Conservation (phyloP, 169 alveolate species). For the Cryptosporidium meleagridis region DNA sequence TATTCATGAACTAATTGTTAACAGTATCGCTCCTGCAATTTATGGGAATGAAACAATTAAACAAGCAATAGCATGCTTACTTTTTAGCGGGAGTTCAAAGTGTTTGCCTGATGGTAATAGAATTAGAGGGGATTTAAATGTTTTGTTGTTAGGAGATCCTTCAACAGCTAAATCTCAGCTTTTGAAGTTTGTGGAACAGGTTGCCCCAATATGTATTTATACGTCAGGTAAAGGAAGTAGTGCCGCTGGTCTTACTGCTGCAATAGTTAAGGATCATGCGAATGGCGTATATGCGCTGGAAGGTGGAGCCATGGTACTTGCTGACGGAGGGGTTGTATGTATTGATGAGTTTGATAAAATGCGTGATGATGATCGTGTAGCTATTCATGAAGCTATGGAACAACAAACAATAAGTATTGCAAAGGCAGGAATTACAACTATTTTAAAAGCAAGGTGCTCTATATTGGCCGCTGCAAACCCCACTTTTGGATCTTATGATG, state of each 20-base stretch:
- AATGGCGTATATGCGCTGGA: conserved; percentile 96
- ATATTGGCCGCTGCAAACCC: conserved; percentile 99
- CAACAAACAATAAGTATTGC: conserved; percentile 99
- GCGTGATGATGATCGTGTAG: conserved; percentile 99
- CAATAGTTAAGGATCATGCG: conserved; percentile 93
- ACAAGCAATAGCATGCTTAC: conserved; percentile 97
- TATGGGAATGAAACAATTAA: conserved; percentile 96
- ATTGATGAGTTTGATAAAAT: conserved; percentile 99
- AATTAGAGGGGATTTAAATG: conserved; percentile 97
- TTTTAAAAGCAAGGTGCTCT: conserved; percentile 95
- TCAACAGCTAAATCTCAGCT: conserved; percentile 98
- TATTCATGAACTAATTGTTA: conserved; percentile 91
- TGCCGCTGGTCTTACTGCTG: conserved; percentile 99
- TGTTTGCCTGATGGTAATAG: conserved; percentile 94
- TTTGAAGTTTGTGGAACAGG: conserved; percentile 95
- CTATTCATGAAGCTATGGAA: conserved; percentile 99
- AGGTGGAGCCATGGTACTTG: conserved; percentile 99
- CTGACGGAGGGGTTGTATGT: conserved; percentile 99
- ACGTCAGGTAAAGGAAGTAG: conserved; percentile 99
- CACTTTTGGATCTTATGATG: conserved; percentile 97
- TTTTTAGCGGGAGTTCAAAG: conserved; percentile 99
- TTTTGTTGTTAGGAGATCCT: conserved; percentile 98
- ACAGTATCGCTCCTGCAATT: conserved; percentile 95
- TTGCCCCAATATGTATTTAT: conserved; percentile 98
- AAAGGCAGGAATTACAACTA: conserved; percentile 99